These are phyloP conservation scores for Punica granatum DNA, from an alignment of 345 rosid genomes.

Conservation along the genomic window DNA sequence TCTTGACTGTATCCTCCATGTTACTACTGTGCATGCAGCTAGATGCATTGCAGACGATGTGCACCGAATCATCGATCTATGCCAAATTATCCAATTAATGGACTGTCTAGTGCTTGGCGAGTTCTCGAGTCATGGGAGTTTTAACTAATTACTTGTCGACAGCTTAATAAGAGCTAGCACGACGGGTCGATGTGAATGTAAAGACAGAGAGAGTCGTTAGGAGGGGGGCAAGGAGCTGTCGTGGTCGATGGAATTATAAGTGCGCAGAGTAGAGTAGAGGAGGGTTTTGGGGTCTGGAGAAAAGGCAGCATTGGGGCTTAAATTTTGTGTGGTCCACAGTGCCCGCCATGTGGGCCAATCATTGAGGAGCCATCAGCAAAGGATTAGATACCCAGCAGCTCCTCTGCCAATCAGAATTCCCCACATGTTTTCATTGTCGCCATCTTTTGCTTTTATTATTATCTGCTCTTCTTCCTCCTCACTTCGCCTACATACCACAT, in stretches of 20 bases:
- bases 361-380: background rate
- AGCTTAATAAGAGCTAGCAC: background rate
- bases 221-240: background rate
- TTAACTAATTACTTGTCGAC: background rate
- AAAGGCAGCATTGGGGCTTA: background rate
- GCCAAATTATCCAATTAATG: too few relatives aligned
- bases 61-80: too few relatives aligned
- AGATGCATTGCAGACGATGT: too few relatives aligned
- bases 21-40: too few relatives aligned
- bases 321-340: slow-evolving; percentile 5
- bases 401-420: background rate
- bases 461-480: background rate
- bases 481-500: too few relatives aligned
- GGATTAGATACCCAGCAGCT: background rate
- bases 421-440: background rate
- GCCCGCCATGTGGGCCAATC: slow-evolving; percentile 7
- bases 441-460: background rate
- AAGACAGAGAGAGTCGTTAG: background rate
- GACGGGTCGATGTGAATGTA: background rate
- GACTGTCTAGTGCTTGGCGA: too few relatives aligned
- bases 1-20: too few relatives aligned
- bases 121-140: background rate
- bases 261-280: too few relatives aligned
- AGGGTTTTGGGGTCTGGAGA: background rate
- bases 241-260: slow-evolving; percentile 1